phyloP scores from a whole-genome alignment of 169 alveolate genomes.

The Hepatocystis sp. region DNA sequence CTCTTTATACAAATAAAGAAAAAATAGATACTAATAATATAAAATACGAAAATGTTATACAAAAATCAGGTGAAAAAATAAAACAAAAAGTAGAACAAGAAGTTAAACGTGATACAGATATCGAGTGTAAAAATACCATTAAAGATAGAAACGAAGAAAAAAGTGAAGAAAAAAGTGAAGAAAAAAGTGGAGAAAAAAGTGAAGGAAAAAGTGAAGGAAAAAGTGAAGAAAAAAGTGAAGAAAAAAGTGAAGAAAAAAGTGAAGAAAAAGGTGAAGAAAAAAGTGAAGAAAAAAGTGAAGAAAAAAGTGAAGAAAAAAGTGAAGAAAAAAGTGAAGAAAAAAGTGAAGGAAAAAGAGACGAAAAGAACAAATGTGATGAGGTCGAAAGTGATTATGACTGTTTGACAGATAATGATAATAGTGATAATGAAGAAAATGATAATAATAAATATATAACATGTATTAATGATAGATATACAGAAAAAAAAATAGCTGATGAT shows the following conservation, averaged over 20 bases:
- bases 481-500: conserved; percentile 78
- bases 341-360: conserved; percentile 47
- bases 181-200: conserved; percentile 1
- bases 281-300: conserved; percentile 3
- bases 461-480: conserved; percentile 76
- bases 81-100: no score
- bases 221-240: conserved; percentile 6
- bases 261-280: background rate
- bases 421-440: conserved; percentile 63
- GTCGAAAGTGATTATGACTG: conserved; percentile 33
- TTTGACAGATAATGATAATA: conserved; percentile 6
- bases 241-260: background rate
- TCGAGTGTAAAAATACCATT: no score
- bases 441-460: conserved; percentile 78
- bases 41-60: background rate
- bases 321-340: conserved; percentile 1
- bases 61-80: background rate
- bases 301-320: background rate
- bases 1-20: conserved; percentile 54
- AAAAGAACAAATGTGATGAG: conserved; percentile 38
- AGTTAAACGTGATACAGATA: no score
- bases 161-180: background rate
- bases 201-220: conserved; percentile 64
- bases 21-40: conserved; percentile 65
- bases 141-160: background rate